Evolutionary conservation across 1,284 basidiomycete genomes (phyloP).

Genomic region (Pseudozyma tsukubaensis): DNA sequence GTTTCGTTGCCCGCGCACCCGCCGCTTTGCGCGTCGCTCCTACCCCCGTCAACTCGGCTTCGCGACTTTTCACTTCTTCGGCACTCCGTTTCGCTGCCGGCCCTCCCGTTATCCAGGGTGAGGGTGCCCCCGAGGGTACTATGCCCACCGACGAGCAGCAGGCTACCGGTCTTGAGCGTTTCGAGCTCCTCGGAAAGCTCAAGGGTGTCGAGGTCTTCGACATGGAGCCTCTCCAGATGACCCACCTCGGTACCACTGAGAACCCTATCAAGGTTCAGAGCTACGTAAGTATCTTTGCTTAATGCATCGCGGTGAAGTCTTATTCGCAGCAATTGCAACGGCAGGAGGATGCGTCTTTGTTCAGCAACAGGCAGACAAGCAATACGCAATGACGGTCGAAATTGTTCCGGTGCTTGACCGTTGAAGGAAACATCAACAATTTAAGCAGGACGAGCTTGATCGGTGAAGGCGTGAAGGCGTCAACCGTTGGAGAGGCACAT

Average conservation of each 20-base stretch:
- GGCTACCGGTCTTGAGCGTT: constrained; percentile 94
- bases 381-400: too few species aligned
- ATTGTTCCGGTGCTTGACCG: too few species aligned
- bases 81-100: constrained; percentile 52
- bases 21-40: constrained; percentile 49
- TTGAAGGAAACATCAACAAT: too few species aligned
- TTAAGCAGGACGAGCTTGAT: too few species aligned
- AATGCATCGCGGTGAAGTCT: background rate
- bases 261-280: constrained; percentile 90
- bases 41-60: constrained; percentile 35
- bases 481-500: too few species aligned
- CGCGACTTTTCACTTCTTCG: constrained; percentile 55
- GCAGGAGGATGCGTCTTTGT: too few species aligned
- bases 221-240: constrained; percentile 84
- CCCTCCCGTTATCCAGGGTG: constrained; percentile 79
- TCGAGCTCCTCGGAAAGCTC: constrained; percentile 88
- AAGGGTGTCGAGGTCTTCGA: constrained; percentile 93
- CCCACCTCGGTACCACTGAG: constrained; percentile 85
- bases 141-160: constrained; percentile 88
- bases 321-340: background rate
- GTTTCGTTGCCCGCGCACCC: constrained; percentile 47
- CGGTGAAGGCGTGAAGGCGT: too few species aligned
- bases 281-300: constrained; percentile 75
- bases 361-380: background rate
- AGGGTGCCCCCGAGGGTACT: constrained; percentile 79